A percentile compares a stretch with the other conserved stretches of the same genome.
Evolutionary conservation across 495 filamentous ascomycete genomes (phyloP).

Genomic region (Hypoxylon trugodes): DNA sequence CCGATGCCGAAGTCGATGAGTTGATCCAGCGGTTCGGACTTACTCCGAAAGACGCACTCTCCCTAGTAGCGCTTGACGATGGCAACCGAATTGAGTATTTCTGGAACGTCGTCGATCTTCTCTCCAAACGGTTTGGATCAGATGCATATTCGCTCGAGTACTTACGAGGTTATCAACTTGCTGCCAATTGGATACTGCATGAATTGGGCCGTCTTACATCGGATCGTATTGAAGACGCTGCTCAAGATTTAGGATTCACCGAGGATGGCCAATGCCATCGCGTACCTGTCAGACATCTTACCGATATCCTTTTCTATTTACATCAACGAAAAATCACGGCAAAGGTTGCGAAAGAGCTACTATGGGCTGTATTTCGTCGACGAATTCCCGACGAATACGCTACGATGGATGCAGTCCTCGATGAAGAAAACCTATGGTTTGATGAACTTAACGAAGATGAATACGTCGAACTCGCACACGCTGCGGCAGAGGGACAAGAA

Average conservation of each 20-base stretch:
- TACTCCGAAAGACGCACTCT: constrained; percentile 85
- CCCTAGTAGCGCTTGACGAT: constrained; percentile 78
- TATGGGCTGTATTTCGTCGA: constrained; percentile 63
- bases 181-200: constrained; percentile 80
- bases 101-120: constrained; percentile 70
- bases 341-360: constrained; percentile 76
- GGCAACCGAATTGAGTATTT: constrained; percentile 86
- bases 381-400: constrained; percentile 56
- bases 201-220: constrained; percentile 79
- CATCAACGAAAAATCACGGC: constrained; percentile 75
- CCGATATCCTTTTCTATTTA: constrained; percentile 71
- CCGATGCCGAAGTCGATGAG: constrained; percentile 71
- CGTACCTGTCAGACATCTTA: constrained; percentile 68
- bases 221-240: constrained; percentile 45
- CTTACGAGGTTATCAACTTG: constrained; percentile 47
- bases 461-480: constrained; percentile 65
- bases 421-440: constrained; percentile 71
- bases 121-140: constrained; percentile 54
- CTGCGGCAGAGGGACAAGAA: constrained; percentile 57
- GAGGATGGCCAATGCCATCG: constrained; percentile 53
- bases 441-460: constrained; percentile 66
- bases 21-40: constrained; percentile 69
- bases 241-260: constrained; percentile 50
- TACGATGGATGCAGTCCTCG: constrained; percentile 66
- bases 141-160: constrained; percentile 32